Percentiles rank a stretch among this genome's conserved stretches.
These are phyloP conservation scores for Trichodelitschia bisporula DNA, from an alignment of 495 filamentous ascomycete genomes.

Conservation along the genomic window DNA sequence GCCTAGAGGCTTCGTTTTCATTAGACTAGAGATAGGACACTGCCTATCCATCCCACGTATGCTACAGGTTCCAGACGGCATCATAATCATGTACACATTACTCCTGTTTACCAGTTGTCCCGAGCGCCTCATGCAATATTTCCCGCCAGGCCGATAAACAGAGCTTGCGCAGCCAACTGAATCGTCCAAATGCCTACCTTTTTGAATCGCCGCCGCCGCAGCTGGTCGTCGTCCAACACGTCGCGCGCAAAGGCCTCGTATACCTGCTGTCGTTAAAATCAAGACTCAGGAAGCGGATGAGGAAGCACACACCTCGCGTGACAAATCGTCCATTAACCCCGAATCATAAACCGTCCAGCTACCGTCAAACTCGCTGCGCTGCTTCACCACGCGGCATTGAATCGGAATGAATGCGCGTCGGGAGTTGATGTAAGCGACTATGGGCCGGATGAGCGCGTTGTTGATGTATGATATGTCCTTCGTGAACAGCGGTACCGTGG, in stretches of 20 bases:
- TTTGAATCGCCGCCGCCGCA: conserved; percentile 63
- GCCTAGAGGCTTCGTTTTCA: too few species aligned
- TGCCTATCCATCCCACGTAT: too few species aligned
- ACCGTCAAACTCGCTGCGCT: conserved; percentile 69
- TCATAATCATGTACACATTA: too few species aligned
- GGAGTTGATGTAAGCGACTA: conserved; percentile 97
- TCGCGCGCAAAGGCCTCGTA: conserved; percentile 80
- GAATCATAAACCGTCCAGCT: conserved; percentile 90
- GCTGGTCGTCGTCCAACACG: conserved; percentile 56
- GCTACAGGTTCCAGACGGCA: too few species aligned
- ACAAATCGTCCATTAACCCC: conserved; percentile 86
- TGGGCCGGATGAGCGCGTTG: conserved; percentile 79
- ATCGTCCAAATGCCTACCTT: conserved; percentile 94
- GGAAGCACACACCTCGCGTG: conserved; percentile 37
- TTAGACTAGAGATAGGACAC: too few species aligned
- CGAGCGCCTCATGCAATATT: conserved; percentile 11
- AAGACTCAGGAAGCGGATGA: neutral
- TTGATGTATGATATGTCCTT: conserved; percentile 83
- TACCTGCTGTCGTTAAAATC: conserved; percentile 21
- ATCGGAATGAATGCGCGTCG: conserved; percentile 83
- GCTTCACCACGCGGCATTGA: conserved; percentile 81
- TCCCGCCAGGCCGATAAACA: conserved; percentile 86
- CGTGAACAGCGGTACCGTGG: conserved; percentile 77
- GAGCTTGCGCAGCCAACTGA: conserved; percentile 71
- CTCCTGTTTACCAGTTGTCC: too few species aligned